Evolutionary conservation across 331 rosid genomes (phyloP).

Genomic region (Ulmus americana): DNA sequence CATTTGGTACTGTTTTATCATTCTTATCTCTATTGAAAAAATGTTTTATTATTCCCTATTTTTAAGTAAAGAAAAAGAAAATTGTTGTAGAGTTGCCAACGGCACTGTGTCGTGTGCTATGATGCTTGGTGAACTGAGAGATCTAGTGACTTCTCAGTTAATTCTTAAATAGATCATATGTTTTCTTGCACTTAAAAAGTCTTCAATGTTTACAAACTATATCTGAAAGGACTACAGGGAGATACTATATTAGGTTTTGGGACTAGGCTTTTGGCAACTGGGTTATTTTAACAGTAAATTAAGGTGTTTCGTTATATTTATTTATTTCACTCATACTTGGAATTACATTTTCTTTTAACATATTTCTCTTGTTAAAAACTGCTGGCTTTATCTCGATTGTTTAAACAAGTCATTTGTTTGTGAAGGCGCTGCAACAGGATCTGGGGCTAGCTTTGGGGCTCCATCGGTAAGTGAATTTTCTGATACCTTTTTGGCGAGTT

Average conservation of each 20-base stretch:
- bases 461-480: constrained; percentile 49
- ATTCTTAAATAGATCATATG: neutral
- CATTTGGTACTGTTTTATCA: constrained; percentile 57
- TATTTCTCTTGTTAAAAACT: neutral
- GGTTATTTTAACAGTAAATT: neutral
- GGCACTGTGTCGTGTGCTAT: neutral
- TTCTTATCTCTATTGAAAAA: constrained; percentile 3
- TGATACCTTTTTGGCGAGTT: constrained; percentile 8
- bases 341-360: neutral
- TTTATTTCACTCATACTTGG: neutral
- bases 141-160: neutral
- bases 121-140: neutral
- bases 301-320: neutral
- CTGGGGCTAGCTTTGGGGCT: constrained; percentile 86
- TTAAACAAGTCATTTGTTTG: constrained; percentile 10
- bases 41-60: neutral
- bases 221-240: neutral
- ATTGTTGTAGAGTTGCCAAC: neutral
- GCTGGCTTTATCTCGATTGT: neutral
- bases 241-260: neutral
- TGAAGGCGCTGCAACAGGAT: constrained; percentile 69
- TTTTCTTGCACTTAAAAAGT: too few species aligned
- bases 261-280: neutral
- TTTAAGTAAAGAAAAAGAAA: neutral
- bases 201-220: too few species aligned